phyloP scores from a whole-genome alignment of 2,329 filamentous ascomycete species.

The Trichoderma hamatum region DNA sequence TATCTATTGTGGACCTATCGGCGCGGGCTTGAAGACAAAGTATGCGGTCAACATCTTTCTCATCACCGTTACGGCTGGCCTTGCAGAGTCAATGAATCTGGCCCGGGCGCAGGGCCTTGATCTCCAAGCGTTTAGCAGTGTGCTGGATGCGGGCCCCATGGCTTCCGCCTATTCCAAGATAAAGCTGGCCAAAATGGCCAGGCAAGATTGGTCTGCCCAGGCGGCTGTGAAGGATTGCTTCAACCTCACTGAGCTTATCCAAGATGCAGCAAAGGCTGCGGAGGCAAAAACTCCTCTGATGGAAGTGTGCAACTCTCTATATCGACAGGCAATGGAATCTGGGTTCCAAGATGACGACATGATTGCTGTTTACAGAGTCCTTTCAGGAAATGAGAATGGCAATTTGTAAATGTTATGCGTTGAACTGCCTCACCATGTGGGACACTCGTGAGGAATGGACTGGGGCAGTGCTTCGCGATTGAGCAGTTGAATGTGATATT shows the following conservation, averaged over 20 bases:
- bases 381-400: not conserved
- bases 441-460: not conserved
- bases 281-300: constrained; percentile 32
- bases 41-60: constrained; percentile 40
- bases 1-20: constrained; percentile 41
- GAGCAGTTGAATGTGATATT: not conserved
- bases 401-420: not conserved
- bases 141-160: constrained; percentile 38
- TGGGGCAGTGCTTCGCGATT: not conserved
- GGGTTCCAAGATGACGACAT: constrained; percentile 37
- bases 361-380: constrained; percentile 35
- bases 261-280: constrained; percentile 31
- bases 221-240: constrained; percentile 38
- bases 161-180: constrained; percentile 38
- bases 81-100: constrained; percentile 41
- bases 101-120: constrained; percentile 39
- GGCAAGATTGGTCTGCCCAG: constrained; percentile 38
- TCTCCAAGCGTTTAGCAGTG: constrained; percentile 35
- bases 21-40: constrained; percentile 38
- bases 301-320: constrained; percentile 32
- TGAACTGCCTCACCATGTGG: not conserved
- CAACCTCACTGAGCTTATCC: constrained; percentile 37
- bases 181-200: constrained; percentile 38
- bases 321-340: constrained; percentile 31
- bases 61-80: constrained; percentile 37